Base-by-base conservation (phyloP, 805 yeast genomes). In the Candida silvatica region DNA sequence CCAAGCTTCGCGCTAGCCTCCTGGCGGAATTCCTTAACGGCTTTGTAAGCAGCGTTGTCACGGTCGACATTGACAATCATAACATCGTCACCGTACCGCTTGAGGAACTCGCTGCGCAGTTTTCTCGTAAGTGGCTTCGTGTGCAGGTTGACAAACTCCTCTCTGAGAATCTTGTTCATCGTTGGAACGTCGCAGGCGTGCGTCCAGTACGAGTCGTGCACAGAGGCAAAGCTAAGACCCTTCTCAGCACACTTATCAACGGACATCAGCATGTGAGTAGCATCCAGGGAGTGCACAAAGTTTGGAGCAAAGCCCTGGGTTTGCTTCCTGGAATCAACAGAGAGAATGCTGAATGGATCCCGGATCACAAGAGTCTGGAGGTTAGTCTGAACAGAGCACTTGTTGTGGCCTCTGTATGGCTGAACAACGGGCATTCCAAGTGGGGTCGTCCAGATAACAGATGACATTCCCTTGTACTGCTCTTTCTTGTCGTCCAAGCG, bases 381-480 rank as follows among this genome's bases (percentile, higher is more conserved):
- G 45, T 81, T 81, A 0, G 98, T 90, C n/a, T 65, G 56, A 7
- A 92, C 74, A 41, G 77, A 78, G 45, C 69, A 77, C 42, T 71
- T 74, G 45, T 72, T 73, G 30, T 68, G 61, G 20, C 77, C 71
- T 47, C 98, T 71, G 54, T 92, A 92, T 2, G 99, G 99, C 57
- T 92, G 99, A 15, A 92, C 98, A 53, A 94, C 87, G 2, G 97
- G 96, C 41, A 92, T 65, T 3, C 96, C 95, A 27, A 90, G 60
- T 1, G 98, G 97, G 0, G 97, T 81, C 0, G 99, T 92, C 99
- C 99, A 92, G 46, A 92, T 86, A 6, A 92, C 96, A 4, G 94
- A 75, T 1, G 95, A 76, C 70, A 85, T 73, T n/a, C n/a, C n/a
- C n/a, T n/a, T n/a, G n/a, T n/a, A n/a, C 49, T 74, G 80, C 38